Percentiles rank a stretch among this genome's conserved stretches.
phyloP scores from a whole-genome alignment of 208 protist species.

The Leishmania lainsoni region DNA sequence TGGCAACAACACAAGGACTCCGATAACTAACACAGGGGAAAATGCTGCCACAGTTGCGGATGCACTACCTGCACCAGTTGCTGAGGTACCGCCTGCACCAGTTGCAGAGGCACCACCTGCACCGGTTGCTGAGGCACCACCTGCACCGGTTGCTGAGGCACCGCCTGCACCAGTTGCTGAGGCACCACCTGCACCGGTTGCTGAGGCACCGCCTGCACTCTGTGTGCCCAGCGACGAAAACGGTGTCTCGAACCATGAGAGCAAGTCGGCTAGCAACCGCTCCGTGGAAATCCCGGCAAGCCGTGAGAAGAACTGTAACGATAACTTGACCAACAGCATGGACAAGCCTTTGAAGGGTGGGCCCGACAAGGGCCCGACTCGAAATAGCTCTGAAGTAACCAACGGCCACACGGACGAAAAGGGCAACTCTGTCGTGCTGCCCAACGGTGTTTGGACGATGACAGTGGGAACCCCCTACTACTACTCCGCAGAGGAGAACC shows the following conservation, averaged over 20 bases:
- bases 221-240: not conserved
- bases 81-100: too few species aligned
- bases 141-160: too few species aligned
- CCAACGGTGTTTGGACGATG: slow-evolving; percentile 79
- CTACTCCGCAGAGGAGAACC: slow-evolving; percentile 84
- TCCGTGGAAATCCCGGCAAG: slow-evolving; percentile 28
- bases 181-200: too few species aligned
- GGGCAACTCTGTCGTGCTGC: slow-evolving; percentile 64
- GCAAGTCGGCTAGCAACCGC: slow-evolving; percentile 15
- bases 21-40: not conserved
- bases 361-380: slow-evolving; percentile 24
- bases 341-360: slow-evolving; percentile 26
- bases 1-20: slow-evolving; percentile 4
- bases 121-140: too few species aligned
- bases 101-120: too few species aligned
- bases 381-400: slow-evolving; percentile 10
- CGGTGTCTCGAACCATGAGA: not conserved
- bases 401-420: slow-evolving; percentile 47
- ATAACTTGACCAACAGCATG: slow-evolving; percentile 14
- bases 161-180: too few species aligned
- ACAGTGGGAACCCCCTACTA: slow-evolving; percentile 89
- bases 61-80: too few species aligned
- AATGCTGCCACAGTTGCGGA: not conserved
- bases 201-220: not conserved
- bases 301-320: slow-evolving; percentile 30